Evolutionary conservation across 2,329 filamentous ascomycete genomes (phyloP), one percentile per base, ranked within the genome.

Genomic region (Ophiocordyceps australis): DNA sequence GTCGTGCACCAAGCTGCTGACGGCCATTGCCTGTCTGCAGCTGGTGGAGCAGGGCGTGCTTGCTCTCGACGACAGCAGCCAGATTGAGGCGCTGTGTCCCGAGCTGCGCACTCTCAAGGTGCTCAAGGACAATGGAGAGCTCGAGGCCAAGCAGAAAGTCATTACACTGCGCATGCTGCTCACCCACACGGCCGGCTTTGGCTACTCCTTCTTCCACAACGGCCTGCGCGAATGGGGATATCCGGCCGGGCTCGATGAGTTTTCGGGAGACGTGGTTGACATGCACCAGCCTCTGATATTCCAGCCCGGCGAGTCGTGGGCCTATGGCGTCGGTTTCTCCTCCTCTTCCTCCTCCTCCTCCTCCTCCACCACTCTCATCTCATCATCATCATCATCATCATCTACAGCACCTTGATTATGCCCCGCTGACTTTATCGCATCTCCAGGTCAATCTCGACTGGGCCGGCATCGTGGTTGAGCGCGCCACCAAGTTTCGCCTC

Each of bases 301-400:
- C 34, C 68, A 78, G 34, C 73, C 74, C 0, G 72, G 72, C 0
- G 56, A 61, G 14, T 51, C 50, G 4, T 78, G 67, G 64, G 56
- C 66, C 29, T 76, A 77, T 14, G 62, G 63, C 1, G 59, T 65
- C 43, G 49, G 53, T 46, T n/a, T n/a, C n/a, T n/a, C n/a, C n/a
- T n/a, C n/a, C n/a, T n/a, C n/a, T 12, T 12, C 11, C 9, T n/a
- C n/a, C n/a, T n/a, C n/a, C n/a, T n/a, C n/a, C n/a, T n/a, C n/a
- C n/a, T n/a, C n/a, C n/a, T n/a, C n/a, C n/a, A n/a, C n/a, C n/a
- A n/a, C n/a, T n/a, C n/a, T n/a, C n/a, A n/a, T n/a, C n/a, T n/a
- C n/a, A n/a, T n/a, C n/a, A n/a, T n/a, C n/a, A n/a, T n/a, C n/a
- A n/a, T n/a, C n/a, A n/a, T n/a, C n/a, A n/a, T n/a, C n/a, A n/a